These are phyloP conservation scores for Oryza brachyantha DNA, from an alignment of 176 grass and related monocot genomes.

Conservation along the genomic window DNA sequence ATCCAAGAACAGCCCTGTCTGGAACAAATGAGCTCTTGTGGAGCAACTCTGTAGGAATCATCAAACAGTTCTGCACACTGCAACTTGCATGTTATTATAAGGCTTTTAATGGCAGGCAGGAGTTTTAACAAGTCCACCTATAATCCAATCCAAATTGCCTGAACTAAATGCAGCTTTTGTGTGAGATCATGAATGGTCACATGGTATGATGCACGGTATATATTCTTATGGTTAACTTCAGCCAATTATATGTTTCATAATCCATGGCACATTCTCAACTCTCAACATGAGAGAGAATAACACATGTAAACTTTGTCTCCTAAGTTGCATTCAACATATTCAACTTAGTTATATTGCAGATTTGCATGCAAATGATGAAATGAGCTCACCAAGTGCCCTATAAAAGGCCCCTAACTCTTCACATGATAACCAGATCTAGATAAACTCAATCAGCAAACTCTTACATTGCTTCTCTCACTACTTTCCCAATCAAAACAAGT, in stretches of 20 bases:
- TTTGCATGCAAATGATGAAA: slow-evolving; percentile 16
- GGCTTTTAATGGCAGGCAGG: slow-evolving; percentile 6
- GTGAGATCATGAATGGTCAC: slow-evolving; percentile 16
- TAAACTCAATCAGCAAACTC: slow-evolving; percentile 17
- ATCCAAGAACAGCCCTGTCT: slow-evolving; percentile 42
- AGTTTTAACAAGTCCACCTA: slow-evolving; percentile 24
- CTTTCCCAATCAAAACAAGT: slow-evolving; percentile 11
- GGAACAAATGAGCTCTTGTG: slow-evolving; percentile 44
- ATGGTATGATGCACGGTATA: slow-evolving; percentile 23
- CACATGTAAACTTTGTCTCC: slow-evolving; percentile 26
- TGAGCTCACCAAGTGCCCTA: slow-evolving; percentile 24
- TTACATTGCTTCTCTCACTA: not conserved
- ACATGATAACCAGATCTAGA: slow-evolving; percentile 37
- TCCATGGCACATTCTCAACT: slow-evolving; percentile 22
- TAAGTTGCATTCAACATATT: slow-evolving; percentile 33
- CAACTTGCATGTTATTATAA: slow-evolving; percentile 39
- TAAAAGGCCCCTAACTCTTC: slow-evolving; percentile 21
- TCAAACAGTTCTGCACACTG: slow-evolving; percentile 26
- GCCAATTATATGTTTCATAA: slow-evolving; percentile 30
- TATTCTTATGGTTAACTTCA: slow-evolving; percentile 16
- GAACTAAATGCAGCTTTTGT: slow-evolving; percentile 25
- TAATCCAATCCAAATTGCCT: slow-evolving; percentile 30
- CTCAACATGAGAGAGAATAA: slow-evolving; percentile 20
- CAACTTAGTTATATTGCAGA: slow-evolving; percentile 23
- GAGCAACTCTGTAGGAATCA: slow-evolving; percentile 33